Percentiles rank a stretch among this genome's conserved stretches.
Conservation (phyloP, 495 filamentous ascomycete species). For the Neurospora terricola region DNA sequence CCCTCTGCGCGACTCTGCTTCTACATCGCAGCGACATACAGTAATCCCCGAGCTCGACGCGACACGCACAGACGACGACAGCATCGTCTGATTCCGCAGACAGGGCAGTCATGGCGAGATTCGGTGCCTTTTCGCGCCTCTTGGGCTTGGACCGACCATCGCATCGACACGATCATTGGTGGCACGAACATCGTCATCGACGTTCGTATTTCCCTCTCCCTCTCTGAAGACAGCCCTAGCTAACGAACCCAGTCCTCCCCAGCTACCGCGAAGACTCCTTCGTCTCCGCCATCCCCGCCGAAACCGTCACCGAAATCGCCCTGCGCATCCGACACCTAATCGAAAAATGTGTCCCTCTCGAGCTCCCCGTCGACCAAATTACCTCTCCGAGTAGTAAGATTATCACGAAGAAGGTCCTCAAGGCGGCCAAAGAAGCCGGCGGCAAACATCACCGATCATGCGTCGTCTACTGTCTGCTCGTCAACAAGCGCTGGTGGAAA, state of each 20-base stretch:
- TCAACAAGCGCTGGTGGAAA: constrained; percentile 88
- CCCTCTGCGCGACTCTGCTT: neutral
- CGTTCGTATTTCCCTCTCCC: constrained; percentile 19
- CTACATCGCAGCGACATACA: neutral
- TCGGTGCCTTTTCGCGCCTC: constrained; percentile 20
- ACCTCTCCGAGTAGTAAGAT: constrained; percentile 72
- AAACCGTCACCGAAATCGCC: constrained; percentile 75
- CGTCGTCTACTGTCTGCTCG: constrained; percentile 72
- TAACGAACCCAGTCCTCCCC: constrained; percentile 46
- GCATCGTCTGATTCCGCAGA: neutral
- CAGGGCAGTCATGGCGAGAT: constrained; percentile 13
- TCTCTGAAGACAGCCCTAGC: constrained; percentile 9
- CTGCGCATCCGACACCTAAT: constrained; percentile 86
- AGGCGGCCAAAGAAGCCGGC: constrained; percentile 71
- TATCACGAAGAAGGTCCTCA: constrained; percentile 68
- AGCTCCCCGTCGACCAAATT: constrained; percentile 62
- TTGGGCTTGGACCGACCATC: constrained; percentile 35
- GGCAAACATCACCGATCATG: constrained; percentile 65
- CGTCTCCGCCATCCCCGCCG: constrained; percentile 52
- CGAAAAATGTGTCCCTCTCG: constrained; percentile 78
- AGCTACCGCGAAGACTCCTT: constrained; percentile 41
- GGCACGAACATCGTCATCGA: constrained; percentile 27
- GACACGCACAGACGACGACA: neutral
- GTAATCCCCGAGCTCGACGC: neutral
- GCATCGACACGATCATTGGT: constrained; percentile 24